Conservation (phyloP, 176 grass and related monocot species). For the Raddia guianensis region DNA sequence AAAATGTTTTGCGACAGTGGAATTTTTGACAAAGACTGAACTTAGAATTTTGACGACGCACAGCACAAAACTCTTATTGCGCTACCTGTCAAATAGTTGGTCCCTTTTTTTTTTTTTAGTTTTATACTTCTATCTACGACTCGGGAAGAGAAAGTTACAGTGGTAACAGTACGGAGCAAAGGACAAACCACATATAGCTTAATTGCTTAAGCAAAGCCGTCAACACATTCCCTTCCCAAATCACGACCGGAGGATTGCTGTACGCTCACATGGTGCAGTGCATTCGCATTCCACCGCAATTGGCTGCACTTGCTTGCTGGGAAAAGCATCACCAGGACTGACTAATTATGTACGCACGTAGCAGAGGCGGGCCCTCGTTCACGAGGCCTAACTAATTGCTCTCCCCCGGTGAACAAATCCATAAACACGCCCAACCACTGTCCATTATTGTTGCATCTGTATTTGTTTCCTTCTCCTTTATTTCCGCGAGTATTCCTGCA, state of each 20-base stretch:
- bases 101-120: too few relatives aligned
- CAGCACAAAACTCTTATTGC: too few relatives aligned
- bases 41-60: too few relatives aligned
- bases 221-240: slow-evolving; percentile 11
- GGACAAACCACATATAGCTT: slow-evolving; percentile 1
- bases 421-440: slow-evolving; percentile 6
- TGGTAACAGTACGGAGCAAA: slow-evolving; percentile 24
- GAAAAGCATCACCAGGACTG: background rate
- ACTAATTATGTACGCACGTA: background rate
- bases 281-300: background rate
- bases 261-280: slow-evolving; percentile 27
- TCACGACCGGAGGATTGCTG: background rate
- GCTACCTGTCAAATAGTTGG: too few relatives aligned
- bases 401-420: background rate
- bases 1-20: too few relatives aligned
- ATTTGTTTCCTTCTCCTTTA: background rate
- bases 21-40: too few relatives aligned
- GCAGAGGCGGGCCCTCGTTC: background rate
- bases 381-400: background rate
- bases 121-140: background rate
- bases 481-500: background rate
- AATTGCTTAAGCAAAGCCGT: slow-evolving; percentile 17
- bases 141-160: slow-evolving; percentile 28
- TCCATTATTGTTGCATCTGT: slow-evolving; percentile 9
- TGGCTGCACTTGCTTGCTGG: background rate